phyloP scores from a whole-genome alignment of 2,329 filamentous ascomycete species.

The Botrytis medusae region DNA sequence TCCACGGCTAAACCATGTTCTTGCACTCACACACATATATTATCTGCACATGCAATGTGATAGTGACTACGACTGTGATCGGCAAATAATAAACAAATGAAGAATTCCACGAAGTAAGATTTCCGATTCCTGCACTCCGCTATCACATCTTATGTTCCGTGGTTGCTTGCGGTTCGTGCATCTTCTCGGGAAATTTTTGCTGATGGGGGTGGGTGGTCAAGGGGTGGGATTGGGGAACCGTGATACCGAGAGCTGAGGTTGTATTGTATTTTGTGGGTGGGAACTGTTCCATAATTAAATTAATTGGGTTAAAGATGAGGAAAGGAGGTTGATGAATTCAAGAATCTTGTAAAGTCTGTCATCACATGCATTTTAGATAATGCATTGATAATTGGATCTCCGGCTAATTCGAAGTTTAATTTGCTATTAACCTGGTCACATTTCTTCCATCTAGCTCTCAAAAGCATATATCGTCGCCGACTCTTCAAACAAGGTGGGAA shows the following conservation, averaged over 20 bases:
- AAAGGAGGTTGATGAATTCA: neutral
- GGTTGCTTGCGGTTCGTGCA: neutral
- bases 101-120: neutral
- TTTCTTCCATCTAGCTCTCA: neutral
- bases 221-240: constrained; percentile 1
- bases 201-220: constrained; percentile 4
- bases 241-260: neutral
- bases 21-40: neutral
- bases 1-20: constrained; percentile 16
- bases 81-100: neutral
- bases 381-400: neutral
- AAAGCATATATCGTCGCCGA: neutral
- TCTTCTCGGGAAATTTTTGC: constrained; percentile 1
- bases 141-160: constrained; percentile 2
- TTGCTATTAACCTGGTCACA: neutral
- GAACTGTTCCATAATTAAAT: neutral
- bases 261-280: neutral
- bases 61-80: constrained; percentile 18
- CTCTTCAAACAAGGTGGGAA: neutral
- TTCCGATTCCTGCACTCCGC: constrained; percentile 8
- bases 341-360: neutral
- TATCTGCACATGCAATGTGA: constrained; percentile 19
- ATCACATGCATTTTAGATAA: neutral
- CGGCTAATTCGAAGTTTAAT: neutral
- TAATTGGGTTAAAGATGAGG: neutral